Evolutionary conservation across 164 flowering plant species (phyloP).

Genomic region (Stephania cephalantha): DNA sequence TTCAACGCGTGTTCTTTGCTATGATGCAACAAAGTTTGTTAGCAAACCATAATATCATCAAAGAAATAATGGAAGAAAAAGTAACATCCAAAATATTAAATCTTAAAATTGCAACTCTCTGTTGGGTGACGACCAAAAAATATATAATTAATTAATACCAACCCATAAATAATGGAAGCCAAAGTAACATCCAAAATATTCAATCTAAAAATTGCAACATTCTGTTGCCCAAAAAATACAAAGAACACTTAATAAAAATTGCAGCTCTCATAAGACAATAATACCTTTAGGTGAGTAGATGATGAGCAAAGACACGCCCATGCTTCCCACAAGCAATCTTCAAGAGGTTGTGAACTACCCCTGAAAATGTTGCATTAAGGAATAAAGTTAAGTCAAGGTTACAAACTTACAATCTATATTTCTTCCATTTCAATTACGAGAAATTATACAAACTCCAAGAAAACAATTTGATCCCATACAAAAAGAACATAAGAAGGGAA

Average conservation of each 20-base stretch:
- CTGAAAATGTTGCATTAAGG: constrained; percentile 23
- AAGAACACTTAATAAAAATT: not conserved
- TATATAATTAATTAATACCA: not conserved
- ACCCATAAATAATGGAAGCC: not conserved
- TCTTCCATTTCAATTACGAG: not conserved
- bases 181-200: constrained; percentile 1
- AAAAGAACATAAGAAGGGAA: too few relatives aligned
- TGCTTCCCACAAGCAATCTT: constrained; percentile 98
- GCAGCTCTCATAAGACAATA: constrained; percentile 13
- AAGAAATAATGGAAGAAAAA: constrained; percentile 1
- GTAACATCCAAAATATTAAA: constrained; percentile 1
- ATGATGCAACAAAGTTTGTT: constrained; percentile 27
- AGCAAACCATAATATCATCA: not conserved
- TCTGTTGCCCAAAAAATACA: too few relatives aligned
- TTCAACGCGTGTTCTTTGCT: constrained; percentile 88
- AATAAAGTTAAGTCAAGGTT: too few relatives aligned
- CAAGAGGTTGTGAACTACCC: constrained; percentile 55
- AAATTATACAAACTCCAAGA: too few relatives aligned
- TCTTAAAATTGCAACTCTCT: not conserved
- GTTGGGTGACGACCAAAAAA: too few relatives aligned
- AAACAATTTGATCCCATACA: too few relatives aligned
- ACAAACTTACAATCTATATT: not conserved
- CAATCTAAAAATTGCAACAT: not conserved
- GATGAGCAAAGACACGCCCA: constrained; percentile 99
- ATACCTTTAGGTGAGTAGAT: constrained; percentile 84